Base-by-base conservation (phyloP, 2,329 filamentous ascomycete genomes). In the Alternaria sp. region DNA sequence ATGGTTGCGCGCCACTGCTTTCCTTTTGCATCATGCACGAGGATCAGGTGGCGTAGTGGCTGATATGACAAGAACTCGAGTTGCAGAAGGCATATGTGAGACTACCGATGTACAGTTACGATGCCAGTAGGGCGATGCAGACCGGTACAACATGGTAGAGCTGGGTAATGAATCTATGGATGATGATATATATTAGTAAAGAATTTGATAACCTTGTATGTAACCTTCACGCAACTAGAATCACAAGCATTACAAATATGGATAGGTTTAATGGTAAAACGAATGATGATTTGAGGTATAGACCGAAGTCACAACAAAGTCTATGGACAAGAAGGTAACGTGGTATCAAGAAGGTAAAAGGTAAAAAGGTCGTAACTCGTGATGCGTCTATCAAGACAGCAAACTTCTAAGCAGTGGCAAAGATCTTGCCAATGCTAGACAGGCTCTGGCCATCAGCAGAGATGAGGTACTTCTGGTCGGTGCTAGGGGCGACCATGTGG, bases 321-420 rank as follows among this genome's bases (percentile, higher is more conserved):
- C 45, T 45, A 50, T 58, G 3, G 36, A 58, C 19, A 61, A 46
- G 52, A 61, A 30, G 4, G 55, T 61, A 85, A 84, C 26, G 55
- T 63, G 67, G 62, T 71, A 67, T 67, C 51, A 3, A 82, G 81
- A 1, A 84, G 70, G 9, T 73, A 74, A 46, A 84, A 82, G 26
- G 79, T 72, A 15, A 51, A 60, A 46, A 50, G 43, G 49, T 62
- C 67, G 49, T 66, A 47, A 59, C 57, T 60, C 57, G 28, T 61
- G 30, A 56, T n/a, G 47, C 25, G 26, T 43, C 40, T 59, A 36
- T 25, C 44, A 21, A 54, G 45, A 64, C 49, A 46, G 19, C 49
- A 25, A 19, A 10, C 40, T 13, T 25, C 56, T 61, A 66, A 25
- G 40, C 50, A 23, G 54, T 51, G 44, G 65, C 65, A 51, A 69